These are phyloP conservation scores for Paraphoma chrysanthemicola DNA, from an alignment of 2,329 filamentous ascomycete species.

Conservation along the genomic window DNA sequence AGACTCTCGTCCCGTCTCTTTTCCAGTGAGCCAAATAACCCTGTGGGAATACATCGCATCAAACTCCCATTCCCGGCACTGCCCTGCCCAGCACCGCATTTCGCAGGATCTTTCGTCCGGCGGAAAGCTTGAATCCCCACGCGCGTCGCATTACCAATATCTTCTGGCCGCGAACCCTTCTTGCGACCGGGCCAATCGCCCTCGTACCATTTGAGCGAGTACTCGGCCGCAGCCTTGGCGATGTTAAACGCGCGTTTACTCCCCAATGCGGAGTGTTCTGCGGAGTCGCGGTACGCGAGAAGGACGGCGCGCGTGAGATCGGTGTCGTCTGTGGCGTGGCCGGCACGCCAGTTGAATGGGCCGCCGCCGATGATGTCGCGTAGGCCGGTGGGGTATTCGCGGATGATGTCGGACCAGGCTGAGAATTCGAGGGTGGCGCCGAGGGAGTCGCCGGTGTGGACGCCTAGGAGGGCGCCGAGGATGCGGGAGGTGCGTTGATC, in stretches of 20 bases:
- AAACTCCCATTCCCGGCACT: slow-evolving; percentile 56
- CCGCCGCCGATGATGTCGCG: slow-evolving; percentile 57
- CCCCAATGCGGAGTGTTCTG: neutral
- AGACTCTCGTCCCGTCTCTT: slow-evolving; percentile 29
- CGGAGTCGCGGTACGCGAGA: slow-evolving; percentile 52
- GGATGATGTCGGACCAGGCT: slow-evolving; percentile 43
- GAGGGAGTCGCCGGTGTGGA: slow-evolving; percentile 58
- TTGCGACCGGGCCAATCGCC: slow-evolving; percentile 54
- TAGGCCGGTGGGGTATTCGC: slow-evolving; percentile 47
- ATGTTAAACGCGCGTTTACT: slow-evolving; percentile 33
- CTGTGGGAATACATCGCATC: slow-evolving; percentile 59
- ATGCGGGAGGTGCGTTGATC: slow-evolving; percentile 35
- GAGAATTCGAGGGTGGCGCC: slow-evolving; percentile 57
- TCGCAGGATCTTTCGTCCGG: slow-evolving; percentile 34
- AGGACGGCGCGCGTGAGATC: slow-evolving; percentile 57
- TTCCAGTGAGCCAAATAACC: slow-evolving; percentile 44
- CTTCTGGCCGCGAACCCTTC: slow-evolving; percentile 42
- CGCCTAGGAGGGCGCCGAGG: slow-evolving; percentile 55
- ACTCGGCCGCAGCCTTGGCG: slow-evolving; percentile 43
- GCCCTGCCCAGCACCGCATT: slow-evolving; percentile 49
- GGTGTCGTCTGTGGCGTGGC: slow-evolving; percentile 58
- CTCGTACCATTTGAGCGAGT: slow-evolving; percentile 53
- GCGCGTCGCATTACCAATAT: slow-evolving; percentile 53
- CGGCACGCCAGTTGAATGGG: slow-evolving; percentile 51
- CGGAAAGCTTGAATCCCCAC: slow-evolving; percentile 43